Evolutionary conservation across 1,139 yeast species (phyloP).

Genomic region (Magnusiomyces suaveolens): DNA sequence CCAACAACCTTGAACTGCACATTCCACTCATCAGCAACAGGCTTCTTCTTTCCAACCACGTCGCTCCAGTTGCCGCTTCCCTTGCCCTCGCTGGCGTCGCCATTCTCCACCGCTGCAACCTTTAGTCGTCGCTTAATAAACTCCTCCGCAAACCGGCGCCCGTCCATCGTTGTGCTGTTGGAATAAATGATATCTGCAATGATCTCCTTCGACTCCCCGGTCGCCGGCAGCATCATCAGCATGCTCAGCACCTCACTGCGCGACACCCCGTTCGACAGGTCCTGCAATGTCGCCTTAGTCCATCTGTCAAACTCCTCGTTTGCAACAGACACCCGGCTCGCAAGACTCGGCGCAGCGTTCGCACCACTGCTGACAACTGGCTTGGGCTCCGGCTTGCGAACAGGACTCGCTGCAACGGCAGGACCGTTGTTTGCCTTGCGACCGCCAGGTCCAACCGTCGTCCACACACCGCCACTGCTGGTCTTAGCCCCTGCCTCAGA

Average conservation of each 20-base stretch:
- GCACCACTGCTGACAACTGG: slow-evolving; percentile 20
- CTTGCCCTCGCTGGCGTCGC: not conserved
- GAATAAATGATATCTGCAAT: slow-evolving; percentile 89
- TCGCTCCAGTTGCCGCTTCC: slow-evolving; percentile 34
- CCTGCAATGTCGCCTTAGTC: slow-evolving; percentile 67
- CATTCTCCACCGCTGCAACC: slow-evolving; percentile 29
- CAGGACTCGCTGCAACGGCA: slow-evolving; percentile 16
- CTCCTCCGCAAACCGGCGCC: slow-evolving; percentile 86
- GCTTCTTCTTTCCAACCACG: slow-evolving; percentile 54
- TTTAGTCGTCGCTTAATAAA: slow-evolving; percentile 67
- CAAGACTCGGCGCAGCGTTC: slow-evolving; percentile 23
- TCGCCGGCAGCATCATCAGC: slow-evolving; percentile 67
- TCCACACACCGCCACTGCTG: slow-evolving; percentile 33
- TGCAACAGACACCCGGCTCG: slow-evolving; percentile 21
- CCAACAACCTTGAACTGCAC: slow-evolving; percentile 53
- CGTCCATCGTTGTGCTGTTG: slow-evolving; percentile 88
- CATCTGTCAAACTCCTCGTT: slow-evolving; percentile 64
- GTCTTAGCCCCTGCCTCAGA: slow-evolving; percentile 15
- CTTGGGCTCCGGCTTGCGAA: slow-evolving; percentile 18
- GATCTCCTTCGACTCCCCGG: slow-evolving; percentile 66
- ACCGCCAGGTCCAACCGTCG: slow-evolving; percentile 32
- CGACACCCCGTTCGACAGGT: slow-evolving; percentile 60
- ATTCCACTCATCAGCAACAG: slow-evolving; percentile 71
- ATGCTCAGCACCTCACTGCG: slow-evolving; percentile 60
- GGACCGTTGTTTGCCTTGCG: slow-evolving; percentile 22